phyloP scores from a whole-genome alignment of 768 basidiomycete species.

The Lentinula edodes region DNA sequence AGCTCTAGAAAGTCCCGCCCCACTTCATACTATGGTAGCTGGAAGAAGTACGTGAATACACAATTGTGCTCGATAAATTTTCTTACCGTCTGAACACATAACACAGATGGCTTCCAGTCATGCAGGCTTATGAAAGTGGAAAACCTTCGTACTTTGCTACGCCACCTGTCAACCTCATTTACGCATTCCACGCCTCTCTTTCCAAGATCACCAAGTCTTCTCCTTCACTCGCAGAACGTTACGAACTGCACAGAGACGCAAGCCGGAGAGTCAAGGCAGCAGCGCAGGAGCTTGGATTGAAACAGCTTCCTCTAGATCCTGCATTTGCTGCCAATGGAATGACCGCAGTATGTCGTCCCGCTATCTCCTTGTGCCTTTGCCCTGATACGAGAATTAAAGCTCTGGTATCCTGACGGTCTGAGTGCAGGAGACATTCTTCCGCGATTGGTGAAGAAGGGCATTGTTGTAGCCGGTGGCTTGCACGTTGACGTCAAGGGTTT shows the following conservation, averaged over 20 bases:
- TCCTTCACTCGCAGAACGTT: slow-evolving; percentile 71
- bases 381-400: slow-evolving; percentile 24
- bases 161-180: slow-evolving; percentile 90
- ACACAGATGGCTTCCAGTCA: slow-evolving; percentile 82
- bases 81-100: not conserved
- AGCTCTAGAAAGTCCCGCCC: slow-evolving; percentile 59
- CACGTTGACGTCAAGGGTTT: slow-evolving; percentile 79
- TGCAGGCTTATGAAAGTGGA: slow-evolving; percentile 87
- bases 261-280: slow-evolving; percentile 65
- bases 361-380: not conserved
- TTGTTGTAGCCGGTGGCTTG: slow-evolving; percentile 86
- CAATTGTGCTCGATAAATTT: not conserved
- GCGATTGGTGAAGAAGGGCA: slow-evolving; percentile 59
- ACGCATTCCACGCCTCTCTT: slow-evolving; percentile 84
- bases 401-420: slow-evolving; percentile 85
- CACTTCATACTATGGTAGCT: slow-evolving; percentile 80
- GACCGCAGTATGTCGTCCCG: slow-evolving; percentile 51
- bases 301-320: slow-evolving; percentile 58
- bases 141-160: slow-evolving; percentile 89
- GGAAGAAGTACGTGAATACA: slow-evolving; percentile 60
- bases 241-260: slow-evolving; percentile 67
- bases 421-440: slow-evolving; percentile 72
- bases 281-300: slow-evolving; percentile 63
- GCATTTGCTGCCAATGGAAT: slow-evolving; percentile 85
- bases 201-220: slow-evolving; percentile 56